These are phyloP conservation scores for Rhododendron molle DNA, from an alignment of 148 eudicot genomes.

Conservation along the genomic window DNA sequence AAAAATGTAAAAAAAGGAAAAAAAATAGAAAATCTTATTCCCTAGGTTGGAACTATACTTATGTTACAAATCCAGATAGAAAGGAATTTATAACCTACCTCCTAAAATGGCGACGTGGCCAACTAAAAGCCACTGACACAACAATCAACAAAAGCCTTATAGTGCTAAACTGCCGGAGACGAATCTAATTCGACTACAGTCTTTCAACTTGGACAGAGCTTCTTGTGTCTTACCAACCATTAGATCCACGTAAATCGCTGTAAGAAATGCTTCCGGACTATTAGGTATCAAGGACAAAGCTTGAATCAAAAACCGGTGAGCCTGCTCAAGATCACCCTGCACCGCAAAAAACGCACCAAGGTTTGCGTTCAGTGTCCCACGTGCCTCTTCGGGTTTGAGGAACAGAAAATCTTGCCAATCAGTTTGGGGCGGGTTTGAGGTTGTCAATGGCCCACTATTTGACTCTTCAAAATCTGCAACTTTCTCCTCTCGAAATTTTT, in stretches of 20 bases:
- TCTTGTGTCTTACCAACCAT: slow-evolving; percentile 47
- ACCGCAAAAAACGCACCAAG: slow-evolving; percentile 53
- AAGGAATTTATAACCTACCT: slow-evolving; percentile 43
- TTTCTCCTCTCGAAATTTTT: slow-evolving; percentile 53
- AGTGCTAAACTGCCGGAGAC: slow-evolving; percentile 29
- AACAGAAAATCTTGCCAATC: slow-evolving; percentile 40
- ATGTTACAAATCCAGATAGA: slow-evolving; percentile 67
- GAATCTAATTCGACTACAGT: slow-evolving; percentile 48
- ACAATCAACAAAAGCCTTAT: slow-evolving; percentile 38
- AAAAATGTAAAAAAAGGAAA: slow-evolving; percentile 12
- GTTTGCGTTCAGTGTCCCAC: slow-evolving; percentile 60
- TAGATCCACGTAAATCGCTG: slow-evolving; percentile 66
- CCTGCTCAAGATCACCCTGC: slow-evolving; percentile 73
- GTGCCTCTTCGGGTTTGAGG: slow-evolving; percentile 72
- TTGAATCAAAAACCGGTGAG: slow-evolving; percentile 35
- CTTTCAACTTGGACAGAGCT: slow-evolving; percentile 71
- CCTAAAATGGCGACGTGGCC: slow-evolving; percentile 30
- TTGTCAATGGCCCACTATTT: slow-evolving; percentile 23
- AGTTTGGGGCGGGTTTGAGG: slow-evolving; percentile 20
- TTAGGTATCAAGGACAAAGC: slow-evolving; percentile 54
- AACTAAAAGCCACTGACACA: slow-evolving; percentile 16
- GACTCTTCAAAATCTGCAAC: slow-evolving; percentile 53
- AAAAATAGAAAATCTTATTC: slow-evolving; percentile 30
- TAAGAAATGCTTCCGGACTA: slow-evolving; percentile 57
- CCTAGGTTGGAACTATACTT: slow-evolving; percentile 64